Conservation (phyloP, 106 monocot genomes). For the Platanthera guangdongensis region DNA sequence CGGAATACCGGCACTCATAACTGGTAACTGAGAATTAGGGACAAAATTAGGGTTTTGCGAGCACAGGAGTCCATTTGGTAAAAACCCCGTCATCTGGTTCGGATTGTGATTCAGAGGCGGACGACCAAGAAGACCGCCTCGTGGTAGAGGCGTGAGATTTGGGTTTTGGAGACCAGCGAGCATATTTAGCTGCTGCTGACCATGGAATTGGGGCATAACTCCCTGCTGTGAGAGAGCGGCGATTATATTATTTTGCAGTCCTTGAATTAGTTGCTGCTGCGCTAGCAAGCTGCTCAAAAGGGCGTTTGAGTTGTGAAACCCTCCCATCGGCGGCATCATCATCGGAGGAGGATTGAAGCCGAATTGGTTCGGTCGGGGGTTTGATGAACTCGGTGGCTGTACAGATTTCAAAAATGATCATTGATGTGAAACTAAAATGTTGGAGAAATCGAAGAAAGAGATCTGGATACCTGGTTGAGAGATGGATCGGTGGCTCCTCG, state of each 20-base stretch:
- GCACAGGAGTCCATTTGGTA: background rate
- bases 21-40: background rate
- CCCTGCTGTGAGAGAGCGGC: background rate
- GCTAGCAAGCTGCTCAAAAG: background rate
- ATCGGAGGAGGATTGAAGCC: slow-evolving; percentile 6
- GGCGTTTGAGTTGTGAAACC: slow-evolving; percentile 2
- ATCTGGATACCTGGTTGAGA: background rate
- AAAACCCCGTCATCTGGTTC: slow-evolving; percentile 8
- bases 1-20: background rate
- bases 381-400: background rate
- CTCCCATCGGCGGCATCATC: background rate
- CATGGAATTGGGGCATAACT: background rate
- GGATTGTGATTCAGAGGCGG: background rate
- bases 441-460: background rate
- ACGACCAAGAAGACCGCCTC: background rate
- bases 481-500: slow-evolving; percentile 2
- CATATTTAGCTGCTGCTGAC: slow-evolving; percentile 7
- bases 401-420: background rate
- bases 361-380: background rate
- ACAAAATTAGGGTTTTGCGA: slow-evolving; percentile 3
- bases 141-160: background rate
- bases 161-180: slow-evolving; percentile 4
- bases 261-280: slow-evolving; percentile 4
- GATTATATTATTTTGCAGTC: background rate
- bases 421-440: background rate